These are phyloP conservation scores for Ogataea corticis DNA, from an alignment of 805 yeast genomes.

Conservation along the genomic window DNA sequence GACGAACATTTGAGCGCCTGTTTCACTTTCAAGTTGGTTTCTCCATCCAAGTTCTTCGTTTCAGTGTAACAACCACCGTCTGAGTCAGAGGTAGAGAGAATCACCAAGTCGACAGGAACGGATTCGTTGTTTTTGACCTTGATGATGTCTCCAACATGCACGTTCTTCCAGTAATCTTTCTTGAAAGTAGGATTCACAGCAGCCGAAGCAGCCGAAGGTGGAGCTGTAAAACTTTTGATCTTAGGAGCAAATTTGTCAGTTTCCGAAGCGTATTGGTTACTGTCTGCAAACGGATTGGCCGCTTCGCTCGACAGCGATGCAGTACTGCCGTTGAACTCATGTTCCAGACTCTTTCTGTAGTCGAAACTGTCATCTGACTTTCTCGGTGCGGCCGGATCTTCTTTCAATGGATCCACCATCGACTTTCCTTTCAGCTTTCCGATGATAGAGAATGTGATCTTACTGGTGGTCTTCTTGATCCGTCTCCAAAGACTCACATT, in stretches of 20 bases:
- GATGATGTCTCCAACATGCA: constrained; percentile 72
- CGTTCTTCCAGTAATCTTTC: constrained; percentile 67
- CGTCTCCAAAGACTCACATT: constrained; percentile 67
- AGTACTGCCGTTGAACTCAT: constrained; percentile 17
- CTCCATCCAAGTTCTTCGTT: constrained; percentile 82
- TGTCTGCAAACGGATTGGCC: constrained; percentile 27
- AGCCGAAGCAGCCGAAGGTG: constrained; percentile 18
- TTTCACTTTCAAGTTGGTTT: constrained; percentile 73
- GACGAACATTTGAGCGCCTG: constrained; percentile 66
- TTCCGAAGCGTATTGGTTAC: constrained; percentile 15
- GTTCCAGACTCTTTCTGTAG: constrained; percentile 31
- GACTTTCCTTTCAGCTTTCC: constrained; percentile 26
- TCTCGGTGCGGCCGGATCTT: constrained; percentile 25
- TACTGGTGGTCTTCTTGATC: constrained; percentile 51
- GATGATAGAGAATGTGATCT: constrained; percentile 14
- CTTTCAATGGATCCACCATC: constrained; percentile 26
- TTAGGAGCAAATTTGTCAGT: constrained; percentile 11
- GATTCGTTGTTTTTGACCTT: constrained; percentile 70
- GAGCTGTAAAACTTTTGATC: constrained; percentile 33
- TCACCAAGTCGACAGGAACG: constrained; percentile 73
- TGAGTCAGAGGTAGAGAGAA: constrained; percentile 66
- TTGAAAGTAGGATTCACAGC: constrained; percentile 30
- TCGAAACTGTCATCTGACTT: constrained; percentile 37
- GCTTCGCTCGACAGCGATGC: constrained; percentile 15
- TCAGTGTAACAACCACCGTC: constrained; percentile 73